These are phyloP conservation scores for Polyplosphaeria fusca DNA, from an alignment of 495 filamentous ascomycete genomes.

Conservation along the genomic window DNA sequence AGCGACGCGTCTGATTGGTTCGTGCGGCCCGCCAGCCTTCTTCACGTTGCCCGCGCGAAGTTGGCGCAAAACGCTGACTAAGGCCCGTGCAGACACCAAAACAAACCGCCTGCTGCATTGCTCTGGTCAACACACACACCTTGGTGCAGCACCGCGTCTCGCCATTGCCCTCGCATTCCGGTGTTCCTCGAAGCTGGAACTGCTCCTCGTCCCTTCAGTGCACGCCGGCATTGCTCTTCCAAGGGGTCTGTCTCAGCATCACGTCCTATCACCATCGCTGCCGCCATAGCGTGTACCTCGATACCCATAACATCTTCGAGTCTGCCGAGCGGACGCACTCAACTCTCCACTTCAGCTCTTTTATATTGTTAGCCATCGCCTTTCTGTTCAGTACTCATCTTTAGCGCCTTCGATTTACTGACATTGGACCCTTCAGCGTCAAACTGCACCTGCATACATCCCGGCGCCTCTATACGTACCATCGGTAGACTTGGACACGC, in stretches of 20 bases:
- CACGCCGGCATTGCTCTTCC: constrained; percentile 8
- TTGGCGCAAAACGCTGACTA: constrained; percentile 21
- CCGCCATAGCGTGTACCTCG: constrained; percentile 1
- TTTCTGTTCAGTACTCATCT: too few species aligned
- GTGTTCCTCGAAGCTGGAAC: constrained; percentile 26
- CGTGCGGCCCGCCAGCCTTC: constrained; percentile 2
- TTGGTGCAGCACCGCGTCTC: constrained; percentile 11
- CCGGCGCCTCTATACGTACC: constrained; percentile 17
- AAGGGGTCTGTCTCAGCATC: constrained; percentile 4
- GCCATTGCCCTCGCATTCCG: constrained; percentile 4
- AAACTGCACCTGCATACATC: constrained; percentile 24
- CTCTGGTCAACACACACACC: constrained; percentile 25
- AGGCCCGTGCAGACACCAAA: constrained; percentile 10
- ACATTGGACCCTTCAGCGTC: too few species aligned
- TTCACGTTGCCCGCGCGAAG: constrained; percentile 9
- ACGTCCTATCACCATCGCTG: constrained; percentile 32
- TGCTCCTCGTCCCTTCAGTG: constrained; percentile 14
- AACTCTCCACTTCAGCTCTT: constrained; percentile 13
- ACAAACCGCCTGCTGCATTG: constrained; percentile 17
- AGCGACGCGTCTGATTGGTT: constrained; percentile 16
- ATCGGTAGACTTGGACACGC: constrained; percentile 2
- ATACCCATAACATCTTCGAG: constrained; percentile 9
- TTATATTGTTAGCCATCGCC: constrained; percentile 18
- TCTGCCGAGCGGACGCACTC: constrained; percentile 34
- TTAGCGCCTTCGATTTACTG: too few species aligned